Base-by-base conservation (phyloP, 2,329 filamentous ascomycete genomes). In the Tolypocladium sp. region DNA sequence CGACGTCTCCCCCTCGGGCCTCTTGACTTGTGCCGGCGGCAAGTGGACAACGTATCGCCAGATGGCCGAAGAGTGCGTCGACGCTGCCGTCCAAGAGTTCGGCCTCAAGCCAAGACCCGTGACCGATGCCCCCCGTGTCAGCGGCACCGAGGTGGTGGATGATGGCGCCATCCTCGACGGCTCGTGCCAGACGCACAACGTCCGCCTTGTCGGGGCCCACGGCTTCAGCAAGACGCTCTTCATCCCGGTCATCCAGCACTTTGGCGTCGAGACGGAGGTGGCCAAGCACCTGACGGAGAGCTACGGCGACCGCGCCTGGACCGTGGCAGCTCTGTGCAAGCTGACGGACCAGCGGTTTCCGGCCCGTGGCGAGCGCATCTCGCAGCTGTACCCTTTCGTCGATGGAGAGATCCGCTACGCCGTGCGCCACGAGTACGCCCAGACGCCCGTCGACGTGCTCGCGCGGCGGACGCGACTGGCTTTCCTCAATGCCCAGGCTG, bases 41-140 rank as follows among this genome's bases (percentile, higher is more conserved):
- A 95, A 96, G 76, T 95, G 91, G 91, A 95, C 91, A 3, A 95
- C 91, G 1, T 95, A 95, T 76, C 87, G 91, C 59, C 90, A 95
- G 73, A 95, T 96, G 91, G 90, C 91, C 27, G 90, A 96, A 74
- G 90, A 95, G 71, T 89, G 89, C 52, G 90, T 96, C 51, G 90
- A 95, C 68, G 87, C 89, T 68, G 89, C 91, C 12, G 82, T 94
- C 71, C 78, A 82, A 57, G 79, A 83, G 60, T 93, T 91, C 73
- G 75, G 78, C 10, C 81, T 94, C 41, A 71, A 80, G 57, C 76
- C 87, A 3, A 77, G 77, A 55, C 77, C 85, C 20, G 74, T 88
- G 40, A 65, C 73, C n/a, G 77, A 85, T 63, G 82, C 85, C 15
- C 86, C 86, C 5, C 82, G 85, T 59, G 82, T 92, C 65, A 87